Evolutionary conservation across 257 asterid species (phyloP).

Genomic region (Plantago elongata): DNA sequence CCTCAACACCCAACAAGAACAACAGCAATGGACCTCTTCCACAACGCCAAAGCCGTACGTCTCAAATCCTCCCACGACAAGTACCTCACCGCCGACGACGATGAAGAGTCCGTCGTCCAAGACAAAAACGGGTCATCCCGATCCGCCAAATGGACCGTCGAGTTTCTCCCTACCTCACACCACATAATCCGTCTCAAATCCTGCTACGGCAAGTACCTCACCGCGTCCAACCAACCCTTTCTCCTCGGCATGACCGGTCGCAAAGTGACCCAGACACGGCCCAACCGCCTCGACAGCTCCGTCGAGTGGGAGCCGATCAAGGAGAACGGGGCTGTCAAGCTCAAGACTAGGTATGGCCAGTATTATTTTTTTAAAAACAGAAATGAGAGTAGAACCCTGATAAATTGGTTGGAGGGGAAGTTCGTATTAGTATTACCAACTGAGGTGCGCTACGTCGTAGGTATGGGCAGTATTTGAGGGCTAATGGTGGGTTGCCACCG

Average conservation of each 20-base stretch:
- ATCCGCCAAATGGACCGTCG: slow-evolving; percentile 62
- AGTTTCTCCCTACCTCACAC: slow-evolving; percentile 36
- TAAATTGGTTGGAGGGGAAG: too few species aligned
- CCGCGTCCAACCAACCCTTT: slow-evolving; percentile 61
- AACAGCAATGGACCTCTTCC: slow-evolving; percentile 63
- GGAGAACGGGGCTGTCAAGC: slow-evolving; percentile 61
- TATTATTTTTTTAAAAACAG: too few species aligned
- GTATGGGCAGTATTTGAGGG: slow-evolving; percentile 82
- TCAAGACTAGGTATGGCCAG: slow-evolving; percentile 87
- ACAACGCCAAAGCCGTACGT: slow-evolving; percentile 56
- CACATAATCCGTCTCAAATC: slow-evolving; percentile 50
- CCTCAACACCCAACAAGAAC: slow-evolving; percentile 13
- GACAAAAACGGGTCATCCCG: slow-evolving; percentile 45
- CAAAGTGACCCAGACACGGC: slow-evolving; percentile 61
- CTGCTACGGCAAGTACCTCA: slow-evolving; percentile 59
- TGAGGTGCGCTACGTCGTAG: too few species aligned
- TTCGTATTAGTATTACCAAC: too few species aligned
- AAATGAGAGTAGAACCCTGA: too few species aligned
- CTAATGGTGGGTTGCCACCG: slow-evolving; percentile 87
- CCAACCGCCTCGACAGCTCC: slow-evolving; percentile 70
- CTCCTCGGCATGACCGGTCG: slow-evolving; percentile 81
- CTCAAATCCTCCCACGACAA: slow-evolving; percentile 55
- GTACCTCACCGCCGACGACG: slow-evolving; percentile 59
- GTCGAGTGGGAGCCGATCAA: slow-evolving; percentile 91
- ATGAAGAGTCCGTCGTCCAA: slow-evolving; percentile 62